phyloP scores from a whole-genome alignment of 2,329 filamentous ascomycete genomes.

The Ophiostoma quercus region DNA sequence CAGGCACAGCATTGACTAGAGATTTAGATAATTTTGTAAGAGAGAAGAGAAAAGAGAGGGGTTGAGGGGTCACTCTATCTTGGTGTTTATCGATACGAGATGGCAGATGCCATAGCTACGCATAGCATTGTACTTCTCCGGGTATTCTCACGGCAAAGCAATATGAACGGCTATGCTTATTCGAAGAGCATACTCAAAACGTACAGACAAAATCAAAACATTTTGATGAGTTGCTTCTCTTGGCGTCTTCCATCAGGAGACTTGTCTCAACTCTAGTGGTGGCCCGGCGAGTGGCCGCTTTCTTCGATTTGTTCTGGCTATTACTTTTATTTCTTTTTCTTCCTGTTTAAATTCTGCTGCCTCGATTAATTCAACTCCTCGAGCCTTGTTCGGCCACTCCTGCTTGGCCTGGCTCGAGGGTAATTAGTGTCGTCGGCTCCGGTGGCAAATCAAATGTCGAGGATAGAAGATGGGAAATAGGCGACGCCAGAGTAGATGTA shows the following conservation, averaged over 20 bases:
- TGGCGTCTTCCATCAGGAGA: background rate
- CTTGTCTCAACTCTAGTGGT: background rate
- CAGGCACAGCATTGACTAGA: background rate
- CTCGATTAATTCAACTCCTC: background rate
- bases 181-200: too few relatives aligned
- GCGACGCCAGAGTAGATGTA: background rate
- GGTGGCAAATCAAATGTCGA: background rate
- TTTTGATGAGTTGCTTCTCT: background rate
- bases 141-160: background rate
- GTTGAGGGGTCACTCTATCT: background rate
- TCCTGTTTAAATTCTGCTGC: background rate
- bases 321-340: too few relatives aligned
- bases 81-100: background rate
- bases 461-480: background rate
- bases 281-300: background rate
- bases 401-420: background rate
- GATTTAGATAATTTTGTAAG: background rate
- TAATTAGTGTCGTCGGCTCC: background rate
- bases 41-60: background rate
- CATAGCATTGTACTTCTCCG: background rate
- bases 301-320: background rate
- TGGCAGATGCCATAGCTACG: background rate
- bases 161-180: background rate
- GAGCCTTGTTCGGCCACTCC: conserved; percentile 5
- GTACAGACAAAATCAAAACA: too few relatives aligned